A percentile compares a stretch with the other conserved stretches of the same genome.
Evolutionary conservation across 805 yeast species (phyloP).

Genomic region (Starmerella geochares): DNA sequence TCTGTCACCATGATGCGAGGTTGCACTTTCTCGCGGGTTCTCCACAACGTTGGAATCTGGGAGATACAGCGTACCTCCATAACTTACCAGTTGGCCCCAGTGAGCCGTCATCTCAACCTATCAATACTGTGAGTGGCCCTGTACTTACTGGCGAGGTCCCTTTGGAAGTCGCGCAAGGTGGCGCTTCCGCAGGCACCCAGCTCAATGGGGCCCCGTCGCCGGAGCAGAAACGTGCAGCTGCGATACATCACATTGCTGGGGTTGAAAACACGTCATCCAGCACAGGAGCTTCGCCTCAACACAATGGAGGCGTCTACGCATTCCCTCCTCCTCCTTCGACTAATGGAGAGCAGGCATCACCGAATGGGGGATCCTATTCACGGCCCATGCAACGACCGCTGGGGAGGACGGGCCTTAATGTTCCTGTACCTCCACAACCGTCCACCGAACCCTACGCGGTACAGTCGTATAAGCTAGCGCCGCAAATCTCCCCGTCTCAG

Average conservation of each 20-base stretch:
- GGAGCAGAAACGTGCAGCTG: not conserved
- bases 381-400: not conserved
- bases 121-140: not conserved
- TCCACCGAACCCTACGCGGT: not conserved
- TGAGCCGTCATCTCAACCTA: not conserved
- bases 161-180: not conserved
- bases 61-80: conserved; percentile 17
- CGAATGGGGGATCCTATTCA: not conserved
- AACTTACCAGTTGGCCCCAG: not conserved
- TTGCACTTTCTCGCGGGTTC: conserved; percentile 19
- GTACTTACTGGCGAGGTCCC: not conserved
- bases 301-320: not conserved
- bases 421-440: not conserved
- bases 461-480: not conserved
- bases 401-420: not conserved
- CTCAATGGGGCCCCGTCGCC: not conserved
- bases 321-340: not conserved
- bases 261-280: not conserved
- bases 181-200: not conserved
- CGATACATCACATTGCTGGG: not conserved
- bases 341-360: not conserved
- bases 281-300: not conserved
- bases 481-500: not conserved
- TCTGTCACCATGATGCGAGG: conserved; percentile 30
- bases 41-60: conserved; percentile 8